Percentiles rank a stretch among this genome's conserved stretches.
Conservation (phyloP, 345 rosid species). For the Populus pruinosa region DNA sequence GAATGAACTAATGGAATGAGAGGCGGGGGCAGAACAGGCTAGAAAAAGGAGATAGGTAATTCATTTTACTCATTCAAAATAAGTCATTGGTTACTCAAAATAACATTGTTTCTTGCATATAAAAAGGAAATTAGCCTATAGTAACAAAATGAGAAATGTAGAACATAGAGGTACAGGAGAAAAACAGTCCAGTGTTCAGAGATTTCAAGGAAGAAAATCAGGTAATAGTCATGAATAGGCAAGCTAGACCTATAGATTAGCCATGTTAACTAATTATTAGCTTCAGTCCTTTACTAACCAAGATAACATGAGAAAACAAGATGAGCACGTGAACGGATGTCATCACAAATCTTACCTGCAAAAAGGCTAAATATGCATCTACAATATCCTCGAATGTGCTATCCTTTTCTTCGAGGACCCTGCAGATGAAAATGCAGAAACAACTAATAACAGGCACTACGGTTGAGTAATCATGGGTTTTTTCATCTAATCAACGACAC, state of each 20-base stretch:
- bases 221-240: background rate
- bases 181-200: background rate
- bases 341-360: conserved; percentile 56
- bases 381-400: conserved; percentile 78
- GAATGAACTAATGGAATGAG: too few species aligned
- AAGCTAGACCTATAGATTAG: background rate
- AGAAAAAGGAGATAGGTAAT: too few species aligned
- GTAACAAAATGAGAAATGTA: background rate
- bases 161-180: conserved; percentile 2
- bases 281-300: background rate
- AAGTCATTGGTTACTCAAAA: too few species aligned
- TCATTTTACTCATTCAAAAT: too few species aligned
- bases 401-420: conserved; percentile 63
- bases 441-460: background rate
- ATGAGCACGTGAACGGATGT: background rate
- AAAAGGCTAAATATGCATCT: conserved; percentile 83
- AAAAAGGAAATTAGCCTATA: background rate
- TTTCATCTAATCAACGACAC: background rate
- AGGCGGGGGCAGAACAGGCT: too few species aligned
- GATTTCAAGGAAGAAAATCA: background rate
- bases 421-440: conserved; percentile 24
- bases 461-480: background rate
- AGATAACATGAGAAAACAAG: background rate
- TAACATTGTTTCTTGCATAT: too few species aligned
- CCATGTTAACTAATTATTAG: background rate